These are phyloP conservation scores for Hyphopichia burtonii DNA, from an alignment of 1,139 yeast genomes.

Conservation along the genomic window DNA sequence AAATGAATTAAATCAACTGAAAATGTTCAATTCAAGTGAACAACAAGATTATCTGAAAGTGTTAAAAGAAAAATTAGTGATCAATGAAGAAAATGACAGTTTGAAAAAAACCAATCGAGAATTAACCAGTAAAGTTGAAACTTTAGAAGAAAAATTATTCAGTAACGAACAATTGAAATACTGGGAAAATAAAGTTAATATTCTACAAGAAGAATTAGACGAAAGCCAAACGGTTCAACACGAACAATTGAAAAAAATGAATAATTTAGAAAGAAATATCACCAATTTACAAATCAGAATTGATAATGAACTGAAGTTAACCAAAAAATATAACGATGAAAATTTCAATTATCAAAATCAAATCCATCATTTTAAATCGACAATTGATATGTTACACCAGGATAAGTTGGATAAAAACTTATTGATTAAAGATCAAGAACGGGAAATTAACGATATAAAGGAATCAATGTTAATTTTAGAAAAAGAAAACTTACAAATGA, in stretches of 20 bases:
- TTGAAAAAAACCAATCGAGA: conserved; percentile 37
- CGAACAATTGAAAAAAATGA: conserved; percentile 31
- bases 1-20: conserved; percentile 37
- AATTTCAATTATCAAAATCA: conserved; percentile 48
- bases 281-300: conserved; percentile 37
- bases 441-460: conserved; percentile 47
- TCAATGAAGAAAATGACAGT: conserved; percentile 44
- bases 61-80: conserved; percentile 37
- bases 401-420: conserved; percentile 45
- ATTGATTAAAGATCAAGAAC: conserved; percentile 30
- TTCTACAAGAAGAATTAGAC: conserved; percentile 31
- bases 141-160: conserved; percentile 43
- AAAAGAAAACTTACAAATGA: conserved; percentile 66
- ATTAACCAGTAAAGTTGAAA: conserved; percentile 30
- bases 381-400: conserved; percentile 34
- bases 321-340: conserved; percentile 47
- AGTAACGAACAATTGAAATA: conserved; percentile 45
- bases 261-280: conserved; percentile 30
- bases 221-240: conserved; percentile 27
- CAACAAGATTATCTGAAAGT: conserved; percentile 37
- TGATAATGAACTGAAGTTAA: conserved; percentile 35
- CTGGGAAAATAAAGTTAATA: conserved; percentile 42
- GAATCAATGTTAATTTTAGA: conserved; percentile 58
- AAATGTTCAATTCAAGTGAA: conserved; percentile 29
- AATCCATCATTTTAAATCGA: conserved; percentile 32